Evolutionary conservation across 2,329 filamentous ascomycete species (phyloP).

Genomic region (Ophiognomonia clavigignenti-juglandacearum): DNA sequence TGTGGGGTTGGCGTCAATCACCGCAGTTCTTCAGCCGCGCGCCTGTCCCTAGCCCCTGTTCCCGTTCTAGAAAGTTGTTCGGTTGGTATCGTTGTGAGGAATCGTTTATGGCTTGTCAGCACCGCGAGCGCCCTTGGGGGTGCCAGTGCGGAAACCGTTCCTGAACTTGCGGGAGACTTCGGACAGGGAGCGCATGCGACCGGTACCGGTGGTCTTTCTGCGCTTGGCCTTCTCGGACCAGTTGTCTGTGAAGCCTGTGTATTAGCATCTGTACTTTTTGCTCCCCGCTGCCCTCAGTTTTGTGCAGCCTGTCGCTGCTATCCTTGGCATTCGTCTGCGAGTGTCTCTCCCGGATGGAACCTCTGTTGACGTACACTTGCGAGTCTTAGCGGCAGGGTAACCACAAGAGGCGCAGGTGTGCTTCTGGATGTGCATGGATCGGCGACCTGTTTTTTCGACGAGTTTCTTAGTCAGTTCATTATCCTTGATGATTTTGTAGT

Average conservation of each 20-base stretch:
- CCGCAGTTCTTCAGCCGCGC: slow-evolving; percentile 12
- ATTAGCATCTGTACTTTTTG: slow-evolving; percentile 20
- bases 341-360: not conserved
- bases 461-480: slow-evolving; percentile 20
- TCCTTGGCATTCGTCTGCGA: not conserved
- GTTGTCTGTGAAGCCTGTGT: slow-evolving; percentile 65
- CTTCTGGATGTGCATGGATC: slow-evolving; percentile 99
- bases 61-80: slow-evolving; percentile 1
- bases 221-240: slow-evolving; percentile 99
- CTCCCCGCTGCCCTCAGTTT: too few species aligned
- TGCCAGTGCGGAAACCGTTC: slow-evolving; percentile 94
- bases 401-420: slow-evolving; percentile 93
- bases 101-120: slow-evolving; percentile 35
- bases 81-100: slow-evolving; percentile 5
- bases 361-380: slow-evolving; percentile 82
- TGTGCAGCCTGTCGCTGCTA: too few species aligned
- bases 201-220: slow-evolving; percentile 98
- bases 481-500: slow-evolving; percentile 4
- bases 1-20: slow-evolving; percentile 11
- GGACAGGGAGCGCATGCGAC: slow-evolving; percentile 94
- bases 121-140: slow-evolving; percentile 78
- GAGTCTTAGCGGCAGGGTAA: slow-evolving; percentile 94
- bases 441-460: slow-evolving; percentile 60
- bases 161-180: slow-evolving; percentile 87
- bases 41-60: not conserved